Conservation (phyloP, 768 basidiomycete species). For the Termitomyces sp. region DNA sequence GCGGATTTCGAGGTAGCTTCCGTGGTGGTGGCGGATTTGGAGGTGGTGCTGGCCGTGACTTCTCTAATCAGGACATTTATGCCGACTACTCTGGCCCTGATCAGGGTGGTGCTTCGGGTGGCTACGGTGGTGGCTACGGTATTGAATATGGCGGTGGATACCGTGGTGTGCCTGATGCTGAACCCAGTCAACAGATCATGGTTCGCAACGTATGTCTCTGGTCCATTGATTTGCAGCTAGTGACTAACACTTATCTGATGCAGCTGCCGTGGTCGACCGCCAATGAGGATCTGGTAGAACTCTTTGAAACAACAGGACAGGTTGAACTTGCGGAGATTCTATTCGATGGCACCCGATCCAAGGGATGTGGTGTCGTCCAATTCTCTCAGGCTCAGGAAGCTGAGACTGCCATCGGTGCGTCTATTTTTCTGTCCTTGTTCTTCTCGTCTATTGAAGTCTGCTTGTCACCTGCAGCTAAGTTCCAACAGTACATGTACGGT, state of each 20-base stretch:
- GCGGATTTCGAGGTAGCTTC: conserved; percentile 49
- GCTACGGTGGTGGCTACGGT: conserved; percentile 23
- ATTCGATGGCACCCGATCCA: conserved; percentile 87
- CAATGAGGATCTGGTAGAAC: conserved; percentile 95
- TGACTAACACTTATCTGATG: neutral
- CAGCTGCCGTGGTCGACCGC: conserved; percentile 99
- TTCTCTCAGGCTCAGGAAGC: conserved; percentile 85
- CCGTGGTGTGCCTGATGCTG: conserved; percentile 43
- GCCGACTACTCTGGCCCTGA: conserved; percentile 92
- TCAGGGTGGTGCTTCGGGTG: conserved; percentile 44
- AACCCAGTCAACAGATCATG: conserved; percentile 96
- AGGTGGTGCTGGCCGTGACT: conserved; percentile 64
- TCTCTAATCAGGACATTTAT: conserved; percentile 86
- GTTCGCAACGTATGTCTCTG: conserved; percentile 87
- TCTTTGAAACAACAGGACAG: conserved; percentile 96
- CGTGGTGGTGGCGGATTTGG: conserved; percentile 47
- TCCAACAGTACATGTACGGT: conserved; percentile 94
- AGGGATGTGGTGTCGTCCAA: conserved; percentile 95
- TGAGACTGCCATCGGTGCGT: conserved; percentile 85
- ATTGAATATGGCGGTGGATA: conserved; percentile 27
- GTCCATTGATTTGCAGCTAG: neutral
- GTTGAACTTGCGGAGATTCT: conserved; percentile 94
- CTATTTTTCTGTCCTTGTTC: neutral
- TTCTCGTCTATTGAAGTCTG: neutral
- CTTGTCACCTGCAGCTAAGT: conserved; percentile 57